A percentile compares a stretch with the other conserved stretches of the same genome.
phyloP scores from a whole-genome alignment of 2,329 filamentous ascomycete genomes.

The Fusarium sp. region DNA sequence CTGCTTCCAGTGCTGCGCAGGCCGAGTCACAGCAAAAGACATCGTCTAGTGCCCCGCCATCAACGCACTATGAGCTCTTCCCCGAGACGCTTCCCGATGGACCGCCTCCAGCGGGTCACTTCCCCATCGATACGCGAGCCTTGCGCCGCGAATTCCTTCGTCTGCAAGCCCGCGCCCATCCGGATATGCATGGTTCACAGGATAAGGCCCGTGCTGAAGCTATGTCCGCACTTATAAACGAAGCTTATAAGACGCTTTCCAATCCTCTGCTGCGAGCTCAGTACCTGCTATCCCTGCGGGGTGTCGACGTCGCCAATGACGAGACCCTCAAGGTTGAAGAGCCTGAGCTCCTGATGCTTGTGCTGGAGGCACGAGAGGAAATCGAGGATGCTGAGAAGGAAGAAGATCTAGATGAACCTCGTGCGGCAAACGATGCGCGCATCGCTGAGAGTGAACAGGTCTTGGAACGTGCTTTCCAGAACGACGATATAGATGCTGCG shows the following conservation, averaged over 20 bases:
- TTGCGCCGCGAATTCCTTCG: constrained; percentile 88
- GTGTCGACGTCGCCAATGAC: constrained; percentile 82
- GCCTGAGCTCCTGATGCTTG: constrained; percentile 77
- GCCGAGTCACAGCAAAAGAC: constrained; percentile 8
- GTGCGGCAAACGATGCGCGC: constrained; percentile 73
- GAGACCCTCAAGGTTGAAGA: constrained; percentile 77
- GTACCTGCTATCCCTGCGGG: constrained; percentile 81
- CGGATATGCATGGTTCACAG: constrained; percentile 71
- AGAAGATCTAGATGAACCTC: constrained; percentile 69
- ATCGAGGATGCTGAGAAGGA: constrained; percentile 79
- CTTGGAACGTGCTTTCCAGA: constrained; percentile 73
- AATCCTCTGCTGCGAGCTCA: constrained; percentile 86
- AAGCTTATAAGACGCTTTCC: constrained; percentile 86
- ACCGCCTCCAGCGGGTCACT: constrained; percentile 80
- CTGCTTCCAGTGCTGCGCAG: constrained; percentile 29
- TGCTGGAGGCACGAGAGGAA: constrained; percentile 81
- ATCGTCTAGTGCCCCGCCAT: constrained; percentile 32
- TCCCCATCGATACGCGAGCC: constrained; percentile 75
- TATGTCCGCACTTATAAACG: constrained; percentile 85
- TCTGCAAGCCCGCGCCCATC: constrained; percentile 81
- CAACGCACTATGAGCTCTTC: constrained; percentile 88
- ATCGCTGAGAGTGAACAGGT: constrained; percentile 71
- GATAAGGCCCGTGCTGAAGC: constrained; percentile 75
- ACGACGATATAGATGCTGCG: constrained; percentile 73
- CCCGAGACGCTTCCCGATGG: constrained; percentile 79